Base-by-base conservation (phyloP, 495 filamentous ascomycete genomes). In the Xylaria flabelliformis region DNA sequence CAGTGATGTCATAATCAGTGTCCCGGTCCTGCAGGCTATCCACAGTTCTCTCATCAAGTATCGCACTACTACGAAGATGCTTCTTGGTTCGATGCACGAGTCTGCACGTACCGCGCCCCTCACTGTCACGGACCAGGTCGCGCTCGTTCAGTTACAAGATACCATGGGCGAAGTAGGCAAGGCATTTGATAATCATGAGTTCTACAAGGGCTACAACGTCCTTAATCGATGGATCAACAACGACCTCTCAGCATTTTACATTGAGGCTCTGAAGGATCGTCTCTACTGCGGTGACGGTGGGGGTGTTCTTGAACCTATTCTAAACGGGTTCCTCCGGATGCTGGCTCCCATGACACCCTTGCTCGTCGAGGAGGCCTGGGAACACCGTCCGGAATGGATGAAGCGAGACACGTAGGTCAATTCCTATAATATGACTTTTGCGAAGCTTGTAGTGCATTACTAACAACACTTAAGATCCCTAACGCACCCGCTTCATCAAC, bases 161-260 rank as follows among this genome's bases (percentile, higher is more conserved):
- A 86, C 90, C 73, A 90, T 89, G 76, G 71, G 81, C 17, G 82
- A 86, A 26, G 91, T 94, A 4, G 83, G 85, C 32, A 79, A 83
- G 4, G 84, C 91, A 64, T 94, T 90, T 75, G 83, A 87, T 36
- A 88, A 88, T 41, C 90, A 93, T 74, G 91, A 97, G 74, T 98
- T 97, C 82, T 92, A 91, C 85, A 95, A 91, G 82, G 94, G 87
- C 10, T 84, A 92, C 10, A 88, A 84, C 66, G 82, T 85, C 7
- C 83, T 98, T 73, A 95, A 94, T 80, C 85, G 84, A 71, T 98
- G 94, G 90, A 82, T 97, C 72, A 90, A 88, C 70, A 88, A 85
- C 24, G 92, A 97, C 73, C 88, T 99, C 32, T 98, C 95, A 0
- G 89, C 95, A 0, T 97, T 98, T 78, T 98, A 98, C 82, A 89